Evolutionary conservation across 2,329 filamentous ascomycete species (phyloP).

Genomic region (Hypoxylon sp.): DNA sequence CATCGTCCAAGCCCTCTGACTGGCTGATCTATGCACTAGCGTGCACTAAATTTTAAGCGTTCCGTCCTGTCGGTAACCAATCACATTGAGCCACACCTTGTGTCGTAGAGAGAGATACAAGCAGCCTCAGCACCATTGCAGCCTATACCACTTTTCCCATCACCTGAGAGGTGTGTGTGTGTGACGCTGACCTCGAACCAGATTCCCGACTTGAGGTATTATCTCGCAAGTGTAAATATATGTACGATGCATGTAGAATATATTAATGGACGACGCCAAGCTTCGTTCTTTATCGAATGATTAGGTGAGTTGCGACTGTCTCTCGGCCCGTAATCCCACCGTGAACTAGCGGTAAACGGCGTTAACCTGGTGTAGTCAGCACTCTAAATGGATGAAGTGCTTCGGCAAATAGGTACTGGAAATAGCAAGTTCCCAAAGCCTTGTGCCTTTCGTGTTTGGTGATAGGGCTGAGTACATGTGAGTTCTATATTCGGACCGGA

Average conservation of each 20-base stretch:
- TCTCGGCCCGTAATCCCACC: constrained; percentile 31
- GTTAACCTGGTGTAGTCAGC: constrained; percentile 27
- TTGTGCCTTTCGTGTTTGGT: constrained; percentile 8
- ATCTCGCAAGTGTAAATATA: constrained; percentile 22
- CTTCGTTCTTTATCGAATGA: constrained; percentile 26
- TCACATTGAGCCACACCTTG: constrained; percentile 39
- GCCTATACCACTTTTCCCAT: constrained; percentile 27
- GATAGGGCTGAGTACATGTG: constrained; percentile 40
- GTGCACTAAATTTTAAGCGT: constrained; percentile 40
- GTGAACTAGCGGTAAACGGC: constrained; percentile 22
- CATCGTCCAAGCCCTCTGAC: constrained; percentile 30
- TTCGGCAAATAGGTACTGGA: constrained; percentile 17
- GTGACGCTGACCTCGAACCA: constrained; percentile 37
- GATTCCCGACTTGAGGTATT: constrained; percentile 21
- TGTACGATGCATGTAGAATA: constrained; percentile 18
- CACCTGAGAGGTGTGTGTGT: constrained; percentile 25
- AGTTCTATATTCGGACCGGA: constrained; percentile 39
- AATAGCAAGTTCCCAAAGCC: constrained; percentile 19
- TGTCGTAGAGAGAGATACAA: constrained; percentile 17
- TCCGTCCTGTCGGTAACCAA: constrained; percentile 51
- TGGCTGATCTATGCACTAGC: constrained; percentile 27
- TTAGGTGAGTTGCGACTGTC: constrained; percentile 7
- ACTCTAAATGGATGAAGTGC: constrained; percentile 33
- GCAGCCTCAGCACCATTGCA: constrained; percentile 40
- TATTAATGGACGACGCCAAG: constrained; percentile 36